Base-by-base conservation (phyloP, 2,329 filamentous ascomycete species). In the Claviceps sp. region DNA sequence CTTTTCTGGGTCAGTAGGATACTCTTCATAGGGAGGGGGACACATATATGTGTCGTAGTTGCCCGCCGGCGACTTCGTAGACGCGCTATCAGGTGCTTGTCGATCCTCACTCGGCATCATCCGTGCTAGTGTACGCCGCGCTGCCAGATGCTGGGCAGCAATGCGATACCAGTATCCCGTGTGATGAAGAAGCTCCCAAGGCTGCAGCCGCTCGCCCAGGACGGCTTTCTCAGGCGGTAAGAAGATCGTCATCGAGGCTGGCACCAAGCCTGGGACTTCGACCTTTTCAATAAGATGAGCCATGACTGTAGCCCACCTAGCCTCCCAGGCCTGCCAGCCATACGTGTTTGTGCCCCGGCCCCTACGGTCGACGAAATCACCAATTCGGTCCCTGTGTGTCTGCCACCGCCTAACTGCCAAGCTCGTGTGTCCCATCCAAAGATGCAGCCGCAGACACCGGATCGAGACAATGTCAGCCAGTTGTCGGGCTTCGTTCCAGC, bases 261-360 rank as follows among this genome's bases (percentile, higher is more conserved):
- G 69, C 1, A 67, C 67, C 18, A 82, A 67, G 37, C 76, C 75
- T 2, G 71, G 68, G 13, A 81, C 69, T 20, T 73, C 71, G 26
- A 74, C 69, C 55, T 72, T 77, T 55, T 79, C 74, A 18, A 83
- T 73, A 55, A 83, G 62, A 45, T 78, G 72, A 2, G 78, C 80
- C 81, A 84, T 84, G 13, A 81, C 69, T 22, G 70, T 71, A 16
- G 78, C 75, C 81, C 81, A 84, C 52, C 87, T 78, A 42, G 87
- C 82, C 68, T 95, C 86, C 90, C 91, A 98, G 2, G 91, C 90
- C 61, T 89, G 80, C 87, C 90, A 97, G 5, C 89, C 88, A 65
- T 97, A 97, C 58, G 88, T 95, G 36, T 82, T 80, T 2, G 87
- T 89, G 0, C 91, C 91, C 59, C 87, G 87, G 4, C 89, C 90